These are phyloP conservation scores for Straminergon stramineum DNA, from an alignment of 225 moss, liverwort and hornwort species.

Conservation along the genomic window DNA sequence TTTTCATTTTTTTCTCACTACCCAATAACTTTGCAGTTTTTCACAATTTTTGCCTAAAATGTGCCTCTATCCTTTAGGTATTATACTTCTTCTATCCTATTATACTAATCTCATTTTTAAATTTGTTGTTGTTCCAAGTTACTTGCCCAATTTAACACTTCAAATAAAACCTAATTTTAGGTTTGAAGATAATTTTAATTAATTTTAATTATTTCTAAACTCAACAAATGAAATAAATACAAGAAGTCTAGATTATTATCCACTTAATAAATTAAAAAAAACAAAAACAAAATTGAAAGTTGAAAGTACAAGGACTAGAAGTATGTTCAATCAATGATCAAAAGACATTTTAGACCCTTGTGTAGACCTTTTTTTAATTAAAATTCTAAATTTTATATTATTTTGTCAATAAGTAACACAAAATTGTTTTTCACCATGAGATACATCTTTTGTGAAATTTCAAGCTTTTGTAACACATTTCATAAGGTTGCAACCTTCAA, in stretches of 20 bases:
- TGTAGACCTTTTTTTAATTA: no score
- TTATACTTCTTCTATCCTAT: background rate
- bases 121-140: background rate
- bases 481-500: no score
- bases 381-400: no score
- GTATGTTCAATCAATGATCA: background rate
- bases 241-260: background rate
- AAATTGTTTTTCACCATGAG: no score
- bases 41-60: background rate
- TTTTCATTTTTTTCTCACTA: background rate
- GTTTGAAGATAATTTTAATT: background rate
- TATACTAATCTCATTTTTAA: background rate
- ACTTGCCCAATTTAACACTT: background rate
- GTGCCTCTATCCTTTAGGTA: background rate
- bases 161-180: background rate
- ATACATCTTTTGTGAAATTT: no score
- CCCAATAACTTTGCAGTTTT: no score
- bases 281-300: background rate
- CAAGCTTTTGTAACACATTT: no score
- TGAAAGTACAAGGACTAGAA: background rate
- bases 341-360: no score
- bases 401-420: no score
- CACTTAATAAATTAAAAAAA: background rate
- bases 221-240: background rate
- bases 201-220: background rate